Evolutionary conservation across 441 rosid species (phyloP).

Genomic region (Bocquillonia castaneifolia): DNA sequence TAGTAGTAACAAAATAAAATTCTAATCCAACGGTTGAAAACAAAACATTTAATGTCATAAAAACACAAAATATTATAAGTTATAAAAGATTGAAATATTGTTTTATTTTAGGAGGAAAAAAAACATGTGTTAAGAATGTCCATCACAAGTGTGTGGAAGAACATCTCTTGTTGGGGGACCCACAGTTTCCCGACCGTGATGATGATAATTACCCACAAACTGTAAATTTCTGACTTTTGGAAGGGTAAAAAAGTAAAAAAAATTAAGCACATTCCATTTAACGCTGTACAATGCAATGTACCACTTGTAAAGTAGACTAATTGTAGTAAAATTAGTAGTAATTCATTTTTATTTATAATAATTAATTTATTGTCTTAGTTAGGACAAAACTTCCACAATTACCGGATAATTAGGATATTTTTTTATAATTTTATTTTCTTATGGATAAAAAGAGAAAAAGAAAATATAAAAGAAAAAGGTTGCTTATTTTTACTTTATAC

Average conservation of each 20-base stretch:
- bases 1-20: too few relatives aligned
- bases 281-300: too few relatives aligned
- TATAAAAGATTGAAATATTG: too few relatives aligned
- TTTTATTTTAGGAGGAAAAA: too few relatives aligned
- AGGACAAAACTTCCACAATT: slow-evolving; percentile 15
- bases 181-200: slow-evolving; percentile 26
- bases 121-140: slow-evolving; percentile 46
- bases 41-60: too few relatives aligned
- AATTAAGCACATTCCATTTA: too few relatives aligned
- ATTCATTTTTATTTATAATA: neutral
- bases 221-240: slow-evolving; percentile 16
- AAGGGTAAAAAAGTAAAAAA: slow-evolving; percentile 10
- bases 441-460: neutral
- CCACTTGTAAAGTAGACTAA: too few relatives aligned
- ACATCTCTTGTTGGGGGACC: slow-evolving; percentile 42
- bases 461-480: slow-evolving; percentile 10
- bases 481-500: slow-evolving; percentile 8
- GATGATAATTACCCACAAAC: slow-evolving; percentile 28
- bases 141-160: slow-evolving; percentile 38
- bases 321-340: too few relatives aligned
- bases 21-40: too few relatives aligned
- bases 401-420: slow-evolving; percentile 14
- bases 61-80: too few relatives aligned
- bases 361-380: neutral
- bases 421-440: slow-evolving; percentile 1